phyloP scores from a whole-genome alignment of 805 yeast species.

The Lipomyces sp. region DNA sequence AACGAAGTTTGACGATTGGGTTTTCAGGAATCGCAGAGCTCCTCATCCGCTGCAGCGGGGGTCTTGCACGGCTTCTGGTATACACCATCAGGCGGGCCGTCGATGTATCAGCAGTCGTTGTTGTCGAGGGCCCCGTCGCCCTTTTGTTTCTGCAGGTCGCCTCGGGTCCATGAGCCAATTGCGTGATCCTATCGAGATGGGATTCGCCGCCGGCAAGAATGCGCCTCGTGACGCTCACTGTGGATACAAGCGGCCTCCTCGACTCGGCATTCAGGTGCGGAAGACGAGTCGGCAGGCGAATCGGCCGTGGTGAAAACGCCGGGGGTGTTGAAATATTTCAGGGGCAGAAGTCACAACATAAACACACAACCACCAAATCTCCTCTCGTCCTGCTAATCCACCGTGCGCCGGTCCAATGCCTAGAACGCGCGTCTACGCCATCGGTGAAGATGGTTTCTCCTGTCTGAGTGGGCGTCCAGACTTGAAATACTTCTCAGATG shows the following conservation, averaged over 20 bases:
- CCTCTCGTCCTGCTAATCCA: no score
- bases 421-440: conserved; percentile 10
- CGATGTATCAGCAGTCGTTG: not conserved
- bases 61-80: conserved; percentile 1
- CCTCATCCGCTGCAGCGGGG: conserved; percentile 1
- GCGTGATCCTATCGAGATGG: conserved; percentile 29
- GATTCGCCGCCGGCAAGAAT: conserved; percentile 28
- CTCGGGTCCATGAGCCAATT: conserved; percentile 3
- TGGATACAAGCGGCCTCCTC: conserved; percentile 29
- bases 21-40: conserved; percentile 10
- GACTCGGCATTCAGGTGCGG: conserved; percentile 9
- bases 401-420: conserved; percentile 5
- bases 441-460: conserved; percentile 8
- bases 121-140: no score
- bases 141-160: not conserved
- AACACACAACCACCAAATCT: no score
- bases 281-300: not conserved
- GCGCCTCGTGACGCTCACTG: conserved; percentile 31
- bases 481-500: no score
- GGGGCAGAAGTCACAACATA: no score
- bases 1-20: conserved; percentile 17
- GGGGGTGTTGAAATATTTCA: no score
- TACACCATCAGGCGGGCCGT: conserved; percentile 4
- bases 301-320: no score
- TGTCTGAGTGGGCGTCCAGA: conserved; percentile 4